Percentiles rank a stretch among this genome's conserved stretches.
Evolutionary conservation across 495 filamentous ascomycete species (phyloP).

Genomic region (Platismatia glauca): DNA sequence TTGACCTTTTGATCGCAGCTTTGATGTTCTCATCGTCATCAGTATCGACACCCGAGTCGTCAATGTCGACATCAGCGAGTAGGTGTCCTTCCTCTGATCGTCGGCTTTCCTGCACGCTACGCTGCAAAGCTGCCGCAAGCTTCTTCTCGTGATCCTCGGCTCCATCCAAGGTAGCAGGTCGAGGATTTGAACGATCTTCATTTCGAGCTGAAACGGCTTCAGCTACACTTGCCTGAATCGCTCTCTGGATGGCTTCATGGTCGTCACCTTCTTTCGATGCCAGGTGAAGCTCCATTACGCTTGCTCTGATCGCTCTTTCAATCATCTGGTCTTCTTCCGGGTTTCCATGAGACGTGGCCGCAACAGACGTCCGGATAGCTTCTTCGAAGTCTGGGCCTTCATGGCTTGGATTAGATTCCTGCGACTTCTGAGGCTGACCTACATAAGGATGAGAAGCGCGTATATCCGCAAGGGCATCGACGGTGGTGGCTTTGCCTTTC

Average conservation of each 20-base stretch:
- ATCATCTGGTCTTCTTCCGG: slow-evolving; percentile 56
- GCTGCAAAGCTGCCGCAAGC: slow-evolving; percentile 21
- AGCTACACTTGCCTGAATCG: slow-evolving; percentile 25
- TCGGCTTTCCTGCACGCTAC: slow-evolving; percentile 12
- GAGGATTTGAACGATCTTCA: slow-evolving; percentile 23
- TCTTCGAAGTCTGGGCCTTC: slow-evolving; percentile 49
- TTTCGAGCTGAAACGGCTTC: slow-evolving; percentile 31
- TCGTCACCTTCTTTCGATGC: slow-evolving; percentile 26
- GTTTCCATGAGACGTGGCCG: slow-evolving; percentile 58
- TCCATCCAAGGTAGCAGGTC: slow-evolving; percentile 16
- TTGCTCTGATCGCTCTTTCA: slow-evolving; percentile 61
- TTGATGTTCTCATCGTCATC: slow-evolving; percentile 37
- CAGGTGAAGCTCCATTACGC: slow-evolving; percentile 49
- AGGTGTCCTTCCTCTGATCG: neutral
- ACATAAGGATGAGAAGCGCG: slow-evolving; percentile 8
- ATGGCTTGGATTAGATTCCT: neutral
- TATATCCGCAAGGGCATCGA: slow-evolving; percentile 19
- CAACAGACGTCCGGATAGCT: slow-evolving; percentile 59
- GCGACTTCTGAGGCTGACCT: neutral
- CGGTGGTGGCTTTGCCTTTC: neutral
- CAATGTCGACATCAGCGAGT: slow-evolving; percentile 24
- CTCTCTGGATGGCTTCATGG: slow-evolving; percentile 26
- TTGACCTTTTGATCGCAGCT: slow-evolving; percentile 30
- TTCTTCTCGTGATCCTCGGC: slow-evolving; percentile 10
- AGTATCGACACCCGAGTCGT: slow-evolving; percentile 26